Conservation (phyloP, 225 moss, liverwort and hornwort species). For the Physcomitrium patens region DNA sequence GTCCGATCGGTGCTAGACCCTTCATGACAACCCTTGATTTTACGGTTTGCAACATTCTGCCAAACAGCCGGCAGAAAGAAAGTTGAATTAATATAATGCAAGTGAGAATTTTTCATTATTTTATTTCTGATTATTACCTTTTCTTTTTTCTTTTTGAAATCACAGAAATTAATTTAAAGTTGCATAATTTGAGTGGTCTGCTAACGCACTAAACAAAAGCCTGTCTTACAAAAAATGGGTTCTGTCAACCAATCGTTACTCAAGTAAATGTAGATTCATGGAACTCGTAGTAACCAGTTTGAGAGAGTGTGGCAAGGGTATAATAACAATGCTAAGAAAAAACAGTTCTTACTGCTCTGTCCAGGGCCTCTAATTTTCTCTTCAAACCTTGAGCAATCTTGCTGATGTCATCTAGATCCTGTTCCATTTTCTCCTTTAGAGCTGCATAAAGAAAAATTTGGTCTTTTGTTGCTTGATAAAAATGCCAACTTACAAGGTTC, state of each 20-base stretch:
- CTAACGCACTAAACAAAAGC: neutral
- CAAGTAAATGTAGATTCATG: neutral
- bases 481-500: too few species aligned
- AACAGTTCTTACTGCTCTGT: slow-evolving; percentile 54
- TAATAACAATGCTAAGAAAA: slow-evolving; percentile 4
- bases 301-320: neutral
- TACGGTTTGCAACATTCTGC: slow-evolving; percentile 80
- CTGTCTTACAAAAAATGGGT: neutral
- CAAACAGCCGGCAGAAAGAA: neutral
- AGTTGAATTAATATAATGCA: neutral
- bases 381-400: slow-evolving; percentile 77
- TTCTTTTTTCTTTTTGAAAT: too few species aligned
- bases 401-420: slow-evolving; percentile 75
- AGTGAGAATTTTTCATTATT: too few species aligned
- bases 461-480: too few species aligned
- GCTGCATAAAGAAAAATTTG: slow-evolving; percentile 29
- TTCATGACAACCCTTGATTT: slow-evolving; percentile 78
- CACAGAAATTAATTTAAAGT: neutral
- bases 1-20: slow-evolving; percentile 87
- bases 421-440: slow-evolving; percentile 80
- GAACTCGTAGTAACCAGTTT: neutral
- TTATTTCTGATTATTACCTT: too few species aligned
- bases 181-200: neutral
- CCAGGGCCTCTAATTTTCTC: slow-evolving; percentile 75
- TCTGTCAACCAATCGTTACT: neutral